Evolutionary conservation across 164 flowering plant genomes (phyloP).

Genomic region (Annona cherimola): DNA sequence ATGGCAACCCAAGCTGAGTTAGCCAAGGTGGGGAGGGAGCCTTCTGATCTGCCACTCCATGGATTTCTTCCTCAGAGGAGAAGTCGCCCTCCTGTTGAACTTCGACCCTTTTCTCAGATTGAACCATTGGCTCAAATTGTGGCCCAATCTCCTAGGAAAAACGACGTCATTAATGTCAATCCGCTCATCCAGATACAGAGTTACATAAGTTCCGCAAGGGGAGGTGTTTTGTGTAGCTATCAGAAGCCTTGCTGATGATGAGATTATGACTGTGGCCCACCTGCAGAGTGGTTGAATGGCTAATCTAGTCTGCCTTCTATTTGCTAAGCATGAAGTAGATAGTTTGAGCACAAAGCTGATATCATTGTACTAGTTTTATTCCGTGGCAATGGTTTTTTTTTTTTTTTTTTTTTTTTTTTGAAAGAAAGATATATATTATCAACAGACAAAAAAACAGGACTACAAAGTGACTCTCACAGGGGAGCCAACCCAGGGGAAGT

Average conservation of each 20-base stretch:
- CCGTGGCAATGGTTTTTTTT: background rate
- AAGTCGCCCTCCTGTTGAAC: background rate
- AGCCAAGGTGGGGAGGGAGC: background rate
- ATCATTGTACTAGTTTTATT: too few relatives aligned
- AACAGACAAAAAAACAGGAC: too few relatives aligned
- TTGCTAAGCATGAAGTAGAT: background rate
- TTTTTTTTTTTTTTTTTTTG: too few relatives aligned
- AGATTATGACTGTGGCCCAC: background rate
- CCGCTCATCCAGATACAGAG: background rate
- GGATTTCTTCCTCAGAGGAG: background rate
- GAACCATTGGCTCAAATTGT: background rate
- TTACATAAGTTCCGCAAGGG: background rate
- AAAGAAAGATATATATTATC: too few relatives aligned
- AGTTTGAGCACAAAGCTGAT: too few relatives aligned
- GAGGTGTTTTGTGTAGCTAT: background rate
- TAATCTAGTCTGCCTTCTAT: background rate
- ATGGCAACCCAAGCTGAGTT: background rate
- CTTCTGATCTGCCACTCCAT: background rate
- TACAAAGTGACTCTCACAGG: too few relatives aligned
- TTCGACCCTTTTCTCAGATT: background rate
- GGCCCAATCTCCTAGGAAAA: background rate
- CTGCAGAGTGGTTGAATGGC: background rate
- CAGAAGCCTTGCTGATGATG: background rate
- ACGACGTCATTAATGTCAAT: background rate
- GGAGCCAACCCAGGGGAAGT: too few relatives aligned